Evolutionary conservation across 2,329 filamentous ascomycete genomes (phyloP), one percentile per base, ranked within the genome.

Genomic region (Colletotrichum higginsianum): DNA sequence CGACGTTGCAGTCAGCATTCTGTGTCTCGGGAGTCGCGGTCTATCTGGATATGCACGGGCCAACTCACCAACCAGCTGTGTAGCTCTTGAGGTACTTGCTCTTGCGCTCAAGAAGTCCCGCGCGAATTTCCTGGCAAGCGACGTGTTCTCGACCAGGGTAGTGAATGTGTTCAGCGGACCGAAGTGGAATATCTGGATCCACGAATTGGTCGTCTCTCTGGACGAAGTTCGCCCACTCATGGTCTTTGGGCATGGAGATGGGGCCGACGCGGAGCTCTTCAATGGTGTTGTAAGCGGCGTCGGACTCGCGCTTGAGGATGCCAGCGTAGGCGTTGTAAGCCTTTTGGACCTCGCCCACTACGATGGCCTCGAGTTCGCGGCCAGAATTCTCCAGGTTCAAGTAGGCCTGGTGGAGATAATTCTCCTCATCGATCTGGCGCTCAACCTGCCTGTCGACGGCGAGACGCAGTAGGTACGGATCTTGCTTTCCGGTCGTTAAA

Each of bases 21-120:
- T 42, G 70, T 79, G 73, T 80, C 79, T 70, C 47, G 4, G 16
- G 46, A 58, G 18, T 38, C 21, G 35, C 6, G 53, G 21, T 11
- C 8, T 18, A 38, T 1, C 15, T n/a, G 1, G 26, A 18, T 8
- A 15, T 30, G 49, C 38, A 26, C 11, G 46, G 18, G 26, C n/a
- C 53, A 78, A 64, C 92, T 83, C 86, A 96, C 95, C 96, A 98
- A 79, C 96, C 96, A 35, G 95, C 93, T 9, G 95, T 96, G 81
- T 98, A 98, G 81, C 95, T 98, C 86, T 98, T 98, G 73, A 99
- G 85, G 79, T 98, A 99, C 80, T 98, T 99, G 88, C 95, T 98
- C 90, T 98, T 98, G 75, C 96, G 92, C 85, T 99, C 96, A 46
- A 99, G 86, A 82, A 98, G 91, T 3, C 96, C 96, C 23, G 94